These are phyloP conservation scores for Blechomonas ayalai DNA, from an alignment of 208 protist species.

Conservation along the genomic window DNA sequence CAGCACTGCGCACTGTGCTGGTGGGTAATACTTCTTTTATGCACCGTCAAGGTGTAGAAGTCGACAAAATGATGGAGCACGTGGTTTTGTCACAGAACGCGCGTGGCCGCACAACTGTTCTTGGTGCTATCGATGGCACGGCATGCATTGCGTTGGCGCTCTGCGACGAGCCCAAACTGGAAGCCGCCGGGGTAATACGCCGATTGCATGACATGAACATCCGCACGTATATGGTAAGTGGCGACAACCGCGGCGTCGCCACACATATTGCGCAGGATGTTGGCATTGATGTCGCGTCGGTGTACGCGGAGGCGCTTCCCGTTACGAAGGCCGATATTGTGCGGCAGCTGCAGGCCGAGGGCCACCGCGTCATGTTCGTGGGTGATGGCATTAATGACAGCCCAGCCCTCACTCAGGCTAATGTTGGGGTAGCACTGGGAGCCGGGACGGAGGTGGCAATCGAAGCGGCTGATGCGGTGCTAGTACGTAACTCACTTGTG, in stretches of 20 bases:
- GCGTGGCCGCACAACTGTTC: conserved; percentile 52
- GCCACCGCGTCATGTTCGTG: conserved; percentile 64
- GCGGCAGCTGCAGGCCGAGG: conserved; percentile 44
- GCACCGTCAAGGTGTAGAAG: conserved; percentile 14
- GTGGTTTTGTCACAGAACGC: conserved; percentile 19
- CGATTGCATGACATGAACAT: conserved; percentile 41
- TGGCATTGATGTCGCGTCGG: conserved; percentile 47
- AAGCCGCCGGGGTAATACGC: conserved; percentile 65
- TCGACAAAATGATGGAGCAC: conserved; percentile 14
- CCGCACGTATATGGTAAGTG: conserved; percentile 73
- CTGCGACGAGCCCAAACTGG: conserved; percentile 79
- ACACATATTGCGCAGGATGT: conserved; percentile 44
- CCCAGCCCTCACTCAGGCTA: conserved; percentile 74
- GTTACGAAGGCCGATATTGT: conserved; percentile 79
- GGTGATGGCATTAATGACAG: conserved; percentile 91
- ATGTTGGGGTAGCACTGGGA: conserved; percentile 85
- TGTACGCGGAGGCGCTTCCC: conserved; percentile 80
- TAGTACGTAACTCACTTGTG: conserved; percentile 64
- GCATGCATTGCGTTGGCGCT: conserved; percentile 55
- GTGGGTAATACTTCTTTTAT: conserved; percentile 75
- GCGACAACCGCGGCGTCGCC: conserved; percentile 73
- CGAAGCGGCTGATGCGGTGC: conserved; percentile 77
- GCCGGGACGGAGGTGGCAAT: conserved; percentile 79
- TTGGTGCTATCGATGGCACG: conserved; percentile 66
- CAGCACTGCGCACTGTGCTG: conserved; percentile 27